These are phyloP conservation scores for Raphanus hybrid DNA, from an alignment of 441 rosid species.

Conservation along the genomic window DNA sequence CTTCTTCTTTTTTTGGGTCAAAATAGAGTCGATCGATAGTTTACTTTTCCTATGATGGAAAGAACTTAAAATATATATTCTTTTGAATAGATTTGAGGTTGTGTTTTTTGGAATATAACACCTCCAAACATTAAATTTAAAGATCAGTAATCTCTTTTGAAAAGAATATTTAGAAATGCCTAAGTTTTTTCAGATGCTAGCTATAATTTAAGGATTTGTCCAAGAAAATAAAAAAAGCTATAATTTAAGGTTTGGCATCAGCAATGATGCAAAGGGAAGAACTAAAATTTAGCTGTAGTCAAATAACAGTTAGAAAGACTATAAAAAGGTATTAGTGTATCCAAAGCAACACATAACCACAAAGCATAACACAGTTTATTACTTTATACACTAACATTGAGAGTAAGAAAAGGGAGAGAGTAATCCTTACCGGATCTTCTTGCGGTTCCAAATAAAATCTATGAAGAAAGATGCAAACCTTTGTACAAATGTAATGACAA, in stretches of 20 bases:
- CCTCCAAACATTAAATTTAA: background rate
- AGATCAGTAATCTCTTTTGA: background rate
- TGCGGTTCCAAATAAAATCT: conserved; percentile 18
- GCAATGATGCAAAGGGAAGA: background rate
- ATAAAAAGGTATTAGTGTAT: conserved; percentile 2
- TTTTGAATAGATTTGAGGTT: no score
- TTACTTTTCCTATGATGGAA: no score
- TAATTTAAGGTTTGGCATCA: background rate
- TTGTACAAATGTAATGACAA: conserved; percentile 37
- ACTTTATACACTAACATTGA: background rate
- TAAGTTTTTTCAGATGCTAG: background rate
- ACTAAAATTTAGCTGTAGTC: background rate
- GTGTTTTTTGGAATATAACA: no score
- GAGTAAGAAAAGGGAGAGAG: background rate
- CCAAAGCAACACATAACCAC: conserved; percentile 21
- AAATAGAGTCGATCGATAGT: no score
- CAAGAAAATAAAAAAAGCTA: background rate
- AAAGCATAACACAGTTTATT: conserved; percentile 16
- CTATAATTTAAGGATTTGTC: background rate
- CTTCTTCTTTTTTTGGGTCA: no score
- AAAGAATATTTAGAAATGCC: background rate
- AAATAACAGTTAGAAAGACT: conserved; percentile 18
- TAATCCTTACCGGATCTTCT: background rate
- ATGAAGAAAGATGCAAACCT: conserved; percentile 29
- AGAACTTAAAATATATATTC: no score